Percentiles rank a stretch among this genome's conserved stretches.
These are phyloP conservation scores for Colletotrichum gigasporum DNA, from an alignment of 2,329 filamentous ascomycete genomes.

Conservation along the genomic window DNA sequence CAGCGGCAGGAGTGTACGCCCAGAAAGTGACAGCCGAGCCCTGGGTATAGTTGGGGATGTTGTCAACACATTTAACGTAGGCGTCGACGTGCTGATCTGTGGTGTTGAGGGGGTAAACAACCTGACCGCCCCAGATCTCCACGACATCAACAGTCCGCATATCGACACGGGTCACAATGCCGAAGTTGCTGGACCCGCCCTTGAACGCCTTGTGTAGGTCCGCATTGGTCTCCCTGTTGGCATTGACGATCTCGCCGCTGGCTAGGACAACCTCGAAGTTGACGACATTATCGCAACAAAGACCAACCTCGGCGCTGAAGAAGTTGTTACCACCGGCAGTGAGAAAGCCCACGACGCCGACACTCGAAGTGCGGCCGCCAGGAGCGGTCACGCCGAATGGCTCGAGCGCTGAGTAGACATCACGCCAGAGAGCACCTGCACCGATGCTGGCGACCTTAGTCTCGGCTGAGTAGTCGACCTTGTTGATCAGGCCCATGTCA, in stretches of 20 bases:
- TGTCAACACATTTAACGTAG: slow-evolving; percentile 7
- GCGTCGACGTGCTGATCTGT: slow-evolving; percentile 22
- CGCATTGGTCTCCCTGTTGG: slow-evolving; percentile 42
- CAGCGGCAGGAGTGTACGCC: background rate
- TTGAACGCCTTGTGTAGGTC: slow-evolving; percentile 59
- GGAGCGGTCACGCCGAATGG: background rate
- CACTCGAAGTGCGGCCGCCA: slow-evolving; percentile 13
- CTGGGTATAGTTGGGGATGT: slow-evolving; percentile 22
- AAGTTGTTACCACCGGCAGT: slow-evolving; percentile 41
- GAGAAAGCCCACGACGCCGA: slow-evolving; percentile 39
- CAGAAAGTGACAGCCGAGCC: slow-evolving; percentile 13
- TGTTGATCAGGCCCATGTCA: slow-evolving; percentile 37
- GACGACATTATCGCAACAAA: slow-evolving; percentile 53
- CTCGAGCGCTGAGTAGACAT: background rate
- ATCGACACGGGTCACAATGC: slow-evolving; percentile 48
- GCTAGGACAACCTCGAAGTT: slow-evolving; percentile 57
- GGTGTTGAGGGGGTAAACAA: background rate
- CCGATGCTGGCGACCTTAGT: background rate
- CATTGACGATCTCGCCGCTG: slow-evolving; percentile 51
- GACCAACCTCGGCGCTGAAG: slow-evolving; percentile 26
- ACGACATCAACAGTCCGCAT: slow-evolving; percentile 2
- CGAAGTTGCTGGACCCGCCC: slow-evolving; percentile 59
- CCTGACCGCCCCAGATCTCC: slow-evolving; percentile 22
- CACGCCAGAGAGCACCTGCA: slow-evolving; percentile 14
- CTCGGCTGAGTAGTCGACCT: slow-evolving; percentile 26